A percentile compares a stretch with the other conserved stretches of the same genome.
phyloP scores from a whole-genome alignment of 768 basidiomycete genomes.

The Suillus alpinus region DNA sequence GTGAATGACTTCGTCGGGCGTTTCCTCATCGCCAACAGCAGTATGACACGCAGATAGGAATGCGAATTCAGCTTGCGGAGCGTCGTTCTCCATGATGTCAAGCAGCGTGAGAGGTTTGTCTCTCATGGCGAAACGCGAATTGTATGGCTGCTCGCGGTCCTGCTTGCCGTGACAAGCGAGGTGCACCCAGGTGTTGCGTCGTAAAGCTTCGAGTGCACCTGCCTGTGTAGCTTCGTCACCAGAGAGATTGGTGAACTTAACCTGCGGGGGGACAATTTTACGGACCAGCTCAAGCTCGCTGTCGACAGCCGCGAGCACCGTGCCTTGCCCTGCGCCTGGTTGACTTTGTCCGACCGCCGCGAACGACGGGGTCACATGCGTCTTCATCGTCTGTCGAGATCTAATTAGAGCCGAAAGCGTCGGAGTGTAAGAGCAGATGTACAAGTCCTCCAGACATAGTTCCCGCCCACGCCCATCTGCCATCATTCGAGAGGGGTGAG shows the following conservation, averaged over 20 bases:
- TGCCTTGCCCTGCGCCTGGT: background rate
- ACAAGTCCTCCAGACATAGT: background rate
- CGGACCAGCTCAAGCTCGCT: background rate
- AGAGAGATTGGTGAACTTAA: background rate
- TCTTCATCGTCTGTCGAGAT: background rate
- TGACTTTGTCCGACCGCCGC: background rate
- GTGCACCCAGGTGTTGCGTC: background rate
- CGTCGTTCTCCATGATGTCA: background rate
- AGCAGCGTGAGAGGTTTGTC: background rate
- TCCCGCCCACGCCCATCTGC: background rate
- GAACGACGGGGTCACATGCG: background rate
- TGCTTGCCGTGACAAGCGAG: background rate
- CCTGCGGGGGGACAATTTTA: background rate
- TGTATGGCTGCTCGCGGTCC: no score
- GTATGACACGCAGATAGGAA: conserved; percentile 21
- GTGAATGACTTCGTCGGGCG: conserved; percentile 19
- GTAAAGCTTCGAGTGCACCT: background rate
- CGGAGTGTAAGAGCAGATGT: background rate
- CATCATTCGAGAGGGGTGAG: background rate
- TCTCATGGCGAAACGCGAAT: no score
- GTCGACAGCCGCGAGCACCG: background rate
- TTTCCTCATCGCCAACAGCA: conserved; percentile 15
- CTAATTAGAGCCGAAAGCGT: background rate
- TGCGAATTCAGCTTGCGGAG: conserved; percentile 2
- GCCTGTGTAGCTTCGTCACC: no score